These are phyloP conservation scores for Microbotryum scabiosae DNA, from an alignment of 1,284 basidiomycete genomes.

Conservation along the genomic window DNA sequence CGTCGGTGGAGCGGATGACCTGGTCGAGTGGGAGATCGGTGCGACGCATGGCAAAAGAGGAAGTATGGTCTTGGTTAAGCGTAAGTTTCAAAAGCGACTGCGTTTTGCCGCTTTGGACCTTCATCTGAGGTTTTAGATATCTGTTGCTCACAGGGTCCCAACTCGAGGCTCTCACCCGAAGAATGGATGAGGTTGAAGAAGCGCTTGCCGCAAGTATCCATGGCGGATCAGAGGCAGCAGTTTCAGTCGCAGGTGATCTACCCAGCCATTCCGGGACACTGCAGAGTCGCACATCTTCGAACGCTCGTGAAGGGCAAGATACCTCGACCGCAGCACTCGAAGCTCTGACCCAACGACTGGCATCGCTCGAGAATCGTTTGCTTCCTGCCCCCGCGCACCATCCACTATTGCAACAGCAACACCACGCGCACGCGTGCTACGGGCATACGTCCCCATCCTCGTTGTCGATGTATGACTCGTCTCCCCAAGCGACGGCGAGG, in stretches of 20 bases:
- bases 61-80: slow-evolving; percentile 25
- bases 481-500: too few species aligned
- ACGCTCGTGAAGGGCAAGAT: too few species aligned
- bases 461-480: too few species aligned
- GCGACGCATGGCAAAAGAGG: slow-evolving; percentile 10
- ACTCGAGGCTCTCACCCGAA: slow-evolving; percentile 10
- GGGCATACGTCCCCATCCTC: too few species aligned
- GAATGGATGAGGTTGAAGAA: slow-evolving; percentile 15
- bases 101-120: not conserved
- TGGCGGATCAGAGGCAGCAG: not conserved
- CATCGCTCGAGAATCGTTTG: too few species aligned
- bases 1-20: not conserved
- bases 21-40: not conserved
- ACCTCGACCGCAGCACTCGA: too few species aligned
- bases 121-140: not conserved
- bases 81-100: not conserved
- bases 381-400: too few species aligned
- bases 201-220: slow-evolving; percentile 11
- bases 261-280: not conserved
- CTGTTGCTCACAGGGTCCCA: slow-evolving; percentile 13
- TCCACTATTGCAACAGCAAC: too few species aligned
- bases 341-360: too few species aligned
- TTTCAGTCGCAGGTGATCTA: not conserved
- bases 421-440: too few species aligned
- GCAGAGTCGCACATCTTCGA: too few species aligned